Evolutionary conservation across 495 filamentous ascomycete genomes (phyloP), one percentile per base, ranked within the genome.

Genomic region (Viridothelium virens): DNA sequence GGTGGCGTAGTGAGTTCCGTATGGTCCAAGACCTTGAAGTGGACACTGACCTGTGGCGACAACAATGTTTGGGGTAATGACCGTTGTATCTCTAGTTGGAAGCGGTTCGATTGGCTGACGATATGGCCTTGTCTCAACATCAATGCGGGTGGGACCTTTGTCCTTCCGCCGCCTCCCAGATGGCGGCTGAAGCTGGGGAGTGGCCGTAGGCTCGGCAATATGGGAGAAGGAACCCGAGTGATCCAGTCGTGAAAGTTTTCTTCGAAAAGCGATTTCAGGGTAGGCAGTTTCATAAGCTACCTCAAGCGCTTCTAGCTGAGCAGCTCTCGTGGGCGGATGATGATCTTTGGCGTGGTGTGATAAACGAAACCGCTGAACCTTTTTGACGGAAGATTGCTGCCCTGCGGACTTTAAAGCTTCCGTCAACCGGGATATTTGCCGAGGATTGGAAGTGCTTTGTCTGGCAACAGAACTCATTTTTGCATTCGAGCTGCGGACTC

Each of bases 1-100:
- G 12, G 86, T 79, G 0, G 89, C 83, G 71, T 95, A 96, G 33
- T 79, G 78, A 10, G 87, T 81, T 34, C 87, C 86, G 81, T 69
- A 78, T 33, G 69, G 81, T 1, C 80, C 84, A 5, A 91, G 74
- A 5, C 87, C 83, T 25, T 72, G 64, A 61, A 87, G 80, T 34
- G 86, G 70, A 12, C 66, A 70, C 41, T 62, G 5, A 18, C 4
- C 46, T 46, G 18, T 12, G 33, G n/a, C 16, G 44, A 5, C 11
- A 18, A 39, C 6, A 18, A 33, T 31, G 3, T 46, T 33, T 31
- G 34, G 16, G 12, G 25, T 63, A 36, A 61, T 61, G 18, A 38
- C 53, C 25, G 25, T 68, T 4, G 18, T 48, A 37, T 75, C 34
- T 70, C 73, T 39, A 11, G 25, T 47, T 6, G 75, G 67, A 31